Evolutionary conservation across 2,329 filamentous ascomycete species (phyloP), one percentile per base, ranked within the genome.

Genomic region (Aureobasidium leucospermi): DNA sequence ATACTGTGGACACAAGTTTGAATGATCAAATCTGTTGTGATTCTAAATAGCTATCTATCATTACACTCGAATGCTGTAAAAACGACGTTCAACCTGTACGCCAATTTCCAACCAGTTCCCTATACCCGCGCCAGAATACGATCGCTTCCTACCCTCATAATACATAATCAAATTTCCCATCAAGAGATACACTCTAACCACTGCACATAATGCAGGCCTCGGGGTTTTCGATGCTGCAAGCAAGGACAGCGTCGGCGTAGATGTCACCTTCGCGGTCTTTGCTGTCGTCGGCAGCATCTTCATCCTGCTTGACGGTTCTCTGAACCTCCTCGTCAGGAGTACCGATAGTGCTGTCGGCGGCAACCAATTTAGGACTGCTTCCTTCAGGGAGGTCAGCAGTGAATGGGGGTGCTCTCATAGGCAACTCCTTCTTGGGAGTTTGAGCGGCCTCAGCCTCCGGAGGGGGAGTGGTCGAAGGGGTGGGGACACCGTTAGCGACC

Each of bases 171-270:
- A 58, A 11, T 57, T 29, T 46, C 32, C 32, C 46, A 19, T 59
- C 23, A 3, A 39, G 38, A 39, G 31, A 45, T 39, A 11, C 16
- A 23, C 28, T 53, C 38, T 83, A 97, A 79, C 92, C 93, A 76
- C 90, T 95, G 85, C 94, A 99, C 94, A 99, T 97, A 65, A 96
- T 73, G 73, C 94, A 99, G 49, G 87, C 82, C 73, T 99, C 94
- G 67, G 88, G 90, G 79, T 97, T 96, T 72, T 97, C 92, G 74
- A 99, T 97, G 77, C 92, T 96, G 81, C 94, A 99, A 68, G 86
- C 85, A 72, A 99, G 79, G 15, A 89, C 92, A 61, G 92, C 90
- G 67, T 97, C 89, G 0, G 93, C 93, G 75, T 96, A 99, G 67
- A 99, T 99, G 72, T 99, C 93, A 53, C 84, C 85, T 74, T 96